Base-by-base conservation (phyloP, 2,329 filamentous ascomycete genomes). In the Alternaria consortialis region DNA sequence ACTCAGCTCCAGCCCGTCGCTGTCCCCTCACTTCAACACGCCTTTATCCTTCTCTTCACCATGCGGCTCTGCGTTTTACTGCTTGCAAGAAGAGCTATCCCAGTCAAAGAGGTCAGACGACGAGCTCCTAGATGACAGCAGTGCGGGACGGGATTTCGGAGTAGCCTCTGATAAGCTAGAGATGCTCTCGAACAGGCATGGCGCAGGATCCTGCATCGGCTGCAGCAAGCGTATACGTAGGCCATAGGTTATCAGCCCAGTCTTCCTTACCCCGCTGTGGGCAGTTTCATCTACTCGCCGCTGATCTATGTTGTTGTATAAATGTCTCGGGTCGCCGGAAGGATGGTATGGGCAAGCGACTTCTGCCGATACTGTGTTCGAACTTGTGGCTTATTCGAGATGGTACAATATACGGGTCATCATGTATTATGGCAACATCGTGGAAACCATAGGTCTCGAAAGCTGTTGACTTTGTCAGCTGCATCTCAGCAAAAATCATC, bases 1-100 rank as follows among this genome's bases (percentile, higher is more conserved):
- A 52, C 31, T 53, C 56, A 36, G 56, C 55, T 66, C 60, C 42
- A 57, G 51, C 25, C 40, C 44, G 40, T 29, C 27, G 23, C 53
- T 51, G 47, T 56, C 39, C 58, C 48, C 60, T 67, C 66, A 65
- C 55, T 39, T 50, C 34, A 50, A 36, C 56, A 58, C 42, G 47
- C 34, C 69, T 77, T 77, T 77, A 77, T 74, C 67, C 39, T 64
- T 56, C 34, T 8, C 12, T 31, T 50, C 58, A 17, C 39, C 15
- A 63, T 77, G 75, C 67, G 75, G 75, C 75, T 77, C 75, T 77
- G 75, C 75, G 65, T 47, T 47, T 32, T 13, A 4, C 23, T 51
- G n/a, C 12, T 54, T 37, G 31, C 5, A 56, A 40, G 36, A 17
- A 56, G 57, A 62, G 44, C 31, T 51, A 67, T 61, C 48, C 62